Percentiles rank a stretch among this genome's conserved stretches.
These are phyloP conservation scores for Pythium monospermum DNA, from an alignment of 352 stramenopile genomes.

Conservation along the genomic window DNA sequence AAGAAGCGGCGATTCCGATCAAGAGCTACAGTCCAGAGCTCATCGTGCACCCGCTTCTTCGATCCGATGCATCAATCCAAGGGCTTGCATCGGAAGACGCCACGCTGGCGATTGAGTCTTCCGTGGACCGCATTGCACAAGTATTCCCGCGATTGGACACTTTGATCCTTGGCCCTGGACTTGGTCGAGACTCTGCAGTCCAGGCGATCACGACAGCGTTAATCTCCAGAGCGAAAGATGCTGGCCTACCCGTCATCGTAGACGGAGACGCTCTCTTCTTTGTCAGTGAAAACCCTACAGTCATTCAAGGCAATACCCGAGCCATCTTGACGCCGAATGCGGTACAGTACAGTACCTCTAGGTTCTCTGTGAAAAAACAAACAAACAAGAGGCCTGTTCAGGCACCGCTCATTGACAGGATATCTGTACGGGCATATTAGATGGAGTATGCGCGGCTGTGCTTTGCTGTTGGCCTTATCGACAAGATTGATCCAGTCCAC, in stretches of 20 bases:
- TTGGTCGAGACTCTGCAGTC: constrained; percentile 89
- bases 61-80: constrained; percentile 37
- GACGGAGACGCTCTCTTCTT: constrained; percentile 95
- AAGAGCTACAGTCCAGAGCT: constrained; percentile 98
- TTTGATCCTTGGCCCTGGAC: constrained; percentile 90
- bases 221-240: constrained; percentile 50
- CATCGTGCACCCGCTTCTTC: constrained; percentile 89
- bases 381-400: too few species aligned
- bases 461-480: constrained; percentile 34
- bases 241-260: constrained; percentile 86
- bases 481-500: constrained; percentile 37
- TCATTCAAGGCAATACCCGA: constrained; percentile 57
- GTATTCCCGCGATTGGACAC: constrained; percentile 66
- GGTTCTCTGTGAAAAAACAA: too few species aligned
- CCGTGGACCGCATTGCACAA: constrained; percentile 43
- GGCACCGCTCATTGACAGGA: background rate
- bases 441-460: constrained; percentile 85
- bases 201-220: constrained; percentile 76
- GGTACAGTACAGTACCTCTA: constrained; percentile 29
- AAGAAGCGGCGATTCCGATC: constrained; percentile 93
- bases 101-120: constrained; percentile 16
- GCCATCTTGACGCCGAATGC: constrained; percentile 95
- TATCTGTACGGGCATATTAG: constrained; percentile 22
- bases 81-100: constrained; percentile 6
- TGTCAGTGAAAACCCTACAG: constrained; percentile 63